Base-by-base conservation (phyloP, 768 basidiomycete species). In the Auricularia sp. region DNA sequence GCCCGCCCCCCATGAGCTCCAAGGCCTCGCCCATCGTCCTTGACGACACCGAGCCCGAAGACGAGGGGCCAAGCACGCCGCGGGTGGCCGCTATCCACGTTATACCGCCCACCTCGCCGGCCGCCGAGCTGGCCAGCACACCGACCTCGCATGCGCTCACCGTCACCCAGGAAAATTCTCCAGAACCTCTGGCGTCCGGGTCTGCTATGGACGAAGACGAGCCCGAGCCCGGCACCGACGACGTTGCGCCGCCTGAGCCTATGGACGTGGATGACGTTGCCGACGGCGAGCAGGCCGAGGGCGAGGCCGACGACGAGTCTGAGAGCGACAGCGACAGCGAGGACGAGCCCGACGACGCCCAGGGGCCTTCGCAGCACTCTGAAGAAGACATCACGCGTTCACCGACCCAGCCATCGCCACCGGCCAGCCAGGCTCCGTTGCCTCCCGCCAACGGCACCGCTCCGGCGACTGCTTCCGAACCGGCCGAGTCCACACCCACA, bases 401-500 rank as follows among this genome's bases (percentile, higher is more conserved):
- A 3, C 56, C 56, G 6, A 14, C 6, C 24, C 24, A 10, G 13
- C 14, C 29, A 35, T 14, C 56, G 24, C 21, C 14, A 59, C 56
- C 24, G 24, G 29, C 13, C 24, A 14, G 11, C 24, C 24, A 33
- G 24, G 56, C 29, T 29, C 29, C 29, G 29, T 29, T 42, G 39
- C 39, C 39, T 42, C 7, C 39, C 39, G 13, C 39, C 39, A 42
- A 42, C 39, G 39, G 39, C 39, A 42, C 39, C 39, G 39, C 39
- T 7, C 39, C 39, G 39, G 39, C 39, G 13, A 14, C 39, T 42
- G 39, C 39, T 42, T 42, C 39, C 39, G 39, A 42, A 14, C 39
- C 39, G 39, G 47, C 66, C 29, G 68, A 70, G 58, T 69, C 71
- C 61, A 67, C 62, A 63, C 68, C 71, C 62, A 67, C 62, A 63